Percentiles rank a stretch among this genome's conserved stretches.
Evolutionary conservation across 108 stramenopile genomes (phyloP).

Genomic region (Nannochloropsis salina): DNA sequence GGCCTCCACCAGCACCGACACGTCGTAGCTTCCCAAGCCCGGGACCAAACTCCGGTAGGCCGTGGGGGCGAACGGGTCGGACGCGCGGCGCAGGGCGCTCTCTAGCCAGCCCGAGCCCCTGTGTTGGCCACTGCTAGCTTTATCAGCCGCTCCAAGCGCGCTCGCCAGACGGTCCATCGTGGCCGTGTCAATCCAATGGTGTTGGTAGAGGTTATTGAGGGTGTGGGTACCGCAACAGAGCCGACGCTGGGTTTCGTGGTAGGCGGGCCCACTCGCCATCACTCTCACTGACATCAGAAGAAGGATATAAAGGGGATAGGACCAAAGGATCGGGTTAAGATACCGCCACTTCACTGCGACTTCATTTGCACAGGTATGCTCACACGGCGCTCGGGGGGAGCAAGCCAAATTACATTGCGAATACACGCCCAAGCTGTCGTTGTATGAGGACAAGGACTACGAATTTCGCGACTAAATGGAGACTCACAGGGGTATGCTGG

Average conservation of each 20-base stretch:
- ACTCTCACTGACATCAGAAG: background rate
- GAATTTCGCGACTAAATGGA: slow-evolving; percentile 7
- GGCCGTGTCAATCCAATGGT: background rate
- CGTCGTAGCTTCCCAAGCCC: background rate
- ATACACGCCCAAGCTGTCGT: background rate
- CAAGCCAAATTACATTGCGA: background rate
- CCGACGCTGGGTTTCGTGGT: slow-evolving; percentile 10
- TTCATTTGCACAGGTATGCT: too few species aligned
- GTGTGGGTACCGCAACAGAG: slow-evolving; percentile 12
- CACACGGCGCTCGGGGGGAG: too few species aligned
- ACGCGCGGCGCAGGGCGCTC: background rate
- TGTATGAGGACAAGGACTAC: background rate
- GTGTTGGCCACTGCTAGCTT: background rate
- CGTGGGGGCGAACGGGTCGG: background rate
- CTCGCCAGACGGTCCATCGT: background rate
- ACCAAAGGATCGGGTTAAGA: background rate
- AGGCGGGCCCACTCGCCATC: background rate
- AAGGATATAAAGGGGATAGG: background rate
- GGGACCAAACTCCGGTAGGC: background rate
- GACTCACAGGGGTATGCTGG: slow-evolving; percentile 17
- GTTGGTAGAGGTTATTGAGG: slow-evolving; percentile 15
- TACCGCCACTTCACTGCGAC: background rate
- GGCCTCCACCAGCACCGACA: background rate
- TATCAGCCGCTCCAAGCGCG: background rate
- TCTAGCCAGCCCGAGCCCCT: background rate